phyloP scores from a whole-genome alignment of 2,329 filamentous ascomycete species.

The Diaporthe vaccinii region DNA sequence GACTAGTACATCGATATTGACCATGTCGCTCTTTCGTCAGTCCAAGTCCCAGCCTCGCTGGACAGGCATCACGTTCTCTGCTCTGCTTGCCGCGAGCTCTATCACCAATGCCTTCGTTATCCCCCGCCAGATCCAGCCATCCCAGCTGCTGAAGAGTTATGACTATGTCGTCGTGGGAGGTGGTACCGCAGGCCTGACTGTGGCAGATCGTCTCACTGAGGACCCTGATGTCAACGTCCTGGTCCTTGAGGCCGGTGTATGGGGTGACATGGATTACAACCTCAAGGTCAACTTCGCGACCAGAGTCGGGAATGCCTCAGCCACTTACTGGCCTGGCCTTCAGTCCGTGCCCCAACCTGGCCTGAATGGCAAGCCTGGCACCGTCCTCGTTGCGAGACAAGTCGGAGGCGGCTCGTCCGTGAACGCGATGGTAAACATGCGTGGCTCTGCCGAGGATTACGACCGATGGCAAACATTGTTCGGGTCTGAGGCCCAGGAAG shows the following conservation, averaged over 20 bases:
- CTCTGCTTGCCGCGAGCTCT: conserved; percentile 31
- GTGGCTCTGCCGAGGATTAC: conserved; percentile 51
- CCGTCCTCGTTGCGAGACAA: conserved; percentile 46
- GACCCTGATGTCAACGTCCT: conserved; percentile 42
- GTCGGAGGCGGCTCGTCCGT: conserved; percentile 55
- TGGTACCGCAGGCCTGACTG: conserved; percentile 44
- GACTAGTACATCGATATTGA: not conserved
- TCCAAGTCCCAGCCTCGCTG: conserved; percentile 22
- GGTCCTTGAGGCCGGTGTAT: conserved; percentile 44
- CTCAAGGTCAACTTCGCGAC: not conserved
- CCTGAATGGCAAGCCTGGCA: conserved; percentile 45
- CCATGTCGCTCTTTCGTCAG: conserved; percentile 21
- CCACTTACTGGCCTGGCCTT: conserved; percentile 3
- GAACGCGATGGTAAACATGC: conserved; percentile 53
- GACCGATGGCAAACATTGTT: conserved; percentile 53
- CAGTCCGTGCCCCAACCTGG: conserved; percentile 48
- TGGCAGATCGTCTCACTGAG: conserved; percentile 45
- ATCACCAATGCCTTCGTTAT: conserved; percentile 25
- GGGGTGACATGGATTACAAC: conserved; percentile 34
- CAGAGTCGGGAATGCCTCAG: not conserved
- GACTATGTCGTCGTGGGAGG: conserved; percentile 45
- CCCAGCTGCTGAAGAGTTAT: conserved; percentile 36
- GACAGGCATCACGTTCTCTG: conserved; percentile 20
- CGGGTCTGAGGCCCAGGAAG: conserved; percentile 5
- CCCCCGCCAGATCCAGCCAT: conserved; percentile 20